phyloP scores from a whole-genome alignment of 2,329 filamentous ascomycete species.

The Ilyonectria mors-panacis region DNA sequence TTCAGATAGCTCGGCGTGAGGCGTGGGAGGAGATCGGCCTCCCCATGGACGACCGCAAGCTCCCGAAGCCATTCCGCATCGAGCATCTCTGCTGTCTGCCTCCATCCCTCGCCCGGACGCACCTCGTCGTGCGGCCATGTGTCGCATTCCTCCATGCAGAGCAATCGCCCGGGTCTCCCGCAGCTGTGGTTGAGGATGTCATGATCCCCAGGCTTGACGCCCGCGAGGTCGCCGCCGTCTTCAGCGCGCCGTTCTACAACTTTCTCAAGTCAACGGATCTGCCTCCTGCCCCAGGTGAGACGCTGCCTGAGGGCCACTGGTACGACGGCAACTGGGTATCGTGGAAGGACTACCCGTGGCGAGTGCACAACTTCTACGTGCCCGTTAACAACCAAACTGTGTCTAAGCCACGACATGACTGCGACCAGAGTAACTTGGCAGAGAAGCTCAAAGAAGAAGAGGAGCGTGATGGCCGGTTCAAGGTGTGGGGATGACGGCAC shows the following conservation, averaged over 20 bases:
- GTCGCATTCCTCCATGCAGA: conserved; percentile 83
- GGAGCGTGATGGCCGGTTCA: conserved; percentile 72
- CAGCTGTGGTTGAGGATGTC: conserved; percentile 73
- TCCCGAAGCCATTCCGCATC: conserved; percentile 84
- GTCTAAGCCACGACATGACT: conserved; percentile 66
- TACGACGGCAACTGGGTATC: conserved; percentile 87
- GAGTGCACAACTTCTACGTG: conserved; percentile 93
- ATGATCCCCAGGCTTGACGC: conserved; percentile 88
- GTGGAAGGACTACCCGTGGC: conserved; percentile 85
- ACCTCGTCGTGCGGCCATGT: conserved; percentile 81
- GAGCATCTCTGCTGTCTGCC: conserved; percentile 92
- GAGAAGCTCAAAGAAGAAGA: conserved; percentile 63
- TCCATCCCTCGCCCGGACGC: conserved; percentile 79
- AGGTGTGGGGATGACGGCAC: conserved; percentile 95
- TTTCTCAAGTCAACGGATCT: conserved; percentile 79
- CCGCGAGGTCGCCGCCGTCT: conserved; percentile 93
- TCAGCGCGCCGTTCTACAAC: conserved; percentile 89
- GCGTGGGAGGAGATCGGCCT: conserved; percentile 95
- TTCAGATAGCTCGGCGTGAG: conserved; percentile 89
- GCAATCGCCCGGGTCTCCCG: conserved; percentile 52
- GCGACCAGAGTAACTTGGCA: conserved; percentile 60
- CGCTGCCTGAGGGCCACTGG: conserved; percentile 75
- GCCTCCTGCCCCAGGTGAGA: conserved; percentile 54
- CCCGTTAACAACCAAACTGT: conserved; percentile 81
- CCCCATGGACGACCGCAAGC: conserved; percentile 76